Conservation (phyloP, 805 yeast species). For the Metschnikowia cerradonensis region DNA sequence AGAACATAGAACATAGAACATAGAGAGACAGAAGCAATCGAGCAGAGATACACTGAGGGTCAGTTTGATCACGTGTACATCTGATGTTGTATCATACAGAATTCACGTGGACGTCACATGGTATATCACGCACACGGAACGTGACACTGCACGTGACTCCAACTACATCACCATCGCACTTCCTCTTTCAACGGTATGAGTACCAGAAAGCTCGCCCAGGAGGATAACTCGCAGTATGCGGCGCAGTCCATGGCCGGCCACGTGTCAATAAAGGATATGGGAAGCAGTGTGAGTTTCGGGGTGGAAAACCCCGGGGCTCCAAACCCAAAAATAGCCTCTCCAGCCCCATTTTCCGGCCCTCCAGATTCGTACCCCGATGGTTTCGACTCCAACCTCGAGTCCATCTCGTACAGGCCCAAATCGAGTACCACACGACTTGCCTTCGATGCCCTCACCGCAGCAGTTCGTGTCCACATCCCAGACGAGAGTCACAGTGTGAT, state of each 20-base stretch:
- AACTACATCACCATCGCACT: slow-evolving; percentile 1
- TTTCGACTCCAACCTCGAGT: slow-evolving; percentile 32
- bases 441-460: slow-evolving; percentile 55
- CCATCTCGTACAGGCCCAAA: slow-evolving; percentile 60
- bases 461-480: slow-evolving; percentile 55
- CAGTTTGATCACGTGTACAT: neutral
- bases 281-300: slow-evolving; percentile 38
- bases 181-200: neutral
- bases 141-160: slow-evolving; percentile 3
- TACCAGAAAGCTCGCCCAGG: slow-evolving; percentile 15
- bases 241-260: slow-evolving; percentile 74
- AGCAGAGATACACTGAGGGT: neutral
- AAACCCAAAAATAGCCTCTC: neutral
- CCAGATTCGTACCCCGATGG: neutral
- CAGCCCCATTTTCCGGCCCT: neutral
- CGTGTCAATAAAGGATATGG: slow-evolving; percentile 69
- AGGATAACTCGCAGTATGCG: slow-evolving; percentile 44
- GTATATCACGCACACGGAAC: too few relatives aligned
- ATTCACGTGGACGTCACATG: neutral
- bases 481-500: slow-evolving; percentile 77
- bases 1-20: too few relatives aligned
- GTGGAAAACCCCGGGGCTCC: slow-evolving; percentile 11
- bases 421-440: slow-evolving; percentile 46
- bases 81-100: too few relatives aligned
- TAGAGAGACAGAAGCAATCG: neutral